Conservation (phyloP, 2,329 filamentous ascomycete species). For the Aspergillus fischeri region DNA sequence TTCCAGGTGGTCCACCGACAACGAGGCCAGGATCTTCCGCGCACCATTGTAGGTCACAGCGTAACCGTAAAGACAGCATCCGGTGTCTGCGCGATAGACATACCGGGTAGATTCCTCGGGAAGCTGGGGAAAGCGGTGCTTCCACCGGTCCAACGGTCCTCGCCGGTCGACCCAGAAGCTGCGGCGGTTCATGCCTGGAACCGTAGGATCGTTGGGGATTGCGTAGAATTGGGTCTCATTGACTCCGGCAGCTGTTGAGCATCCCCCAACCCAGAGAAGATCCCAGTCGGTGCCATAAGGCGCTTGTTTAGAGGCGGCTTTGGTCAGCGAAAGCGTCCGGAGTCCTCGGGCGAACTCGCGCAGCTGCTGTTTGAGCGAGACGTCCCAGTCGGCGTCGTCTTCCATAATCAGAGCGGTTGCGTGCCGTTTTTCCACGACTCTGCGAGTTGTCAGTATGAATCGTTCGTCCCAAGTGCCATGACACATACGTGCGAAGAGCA, state of each 20-base stretch:
- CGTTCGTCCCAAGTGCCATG: background rate
- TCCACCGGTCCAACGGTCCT: background rate
- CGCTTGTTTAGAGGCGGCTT: conserved; percentile 24
- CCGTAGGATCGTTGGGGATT: background rate
- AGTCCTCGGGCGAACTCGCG: conserved; percentile 32
- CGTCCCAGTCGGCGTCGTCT: conserved; percentile 57
- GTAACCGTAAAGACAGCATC: conserved; percentile 37
- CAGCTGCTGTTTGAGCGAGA: conserved; percentile 49
- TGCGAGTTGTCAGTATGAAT: conserved; percentile 7
- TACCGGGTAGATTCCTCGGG: conserved; percentile 34
- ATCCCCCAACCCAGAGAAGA: background rate
- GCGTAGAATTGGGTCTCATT: background rate
- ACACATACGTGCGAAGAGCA: conserved; percentile 26
- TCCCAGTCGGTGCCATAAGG: conserved; percentile 10
- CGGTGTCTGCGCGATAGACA: conserved; percentile 30
- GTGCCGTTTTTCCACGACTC: conserved; percentile 45
- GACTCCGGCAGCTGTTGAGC: background rate
- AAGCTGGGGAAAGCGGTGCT: conserved; percentile 8
- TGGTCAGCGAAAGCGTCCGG: conserved; percentile 26
- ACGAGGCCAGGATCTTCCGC: conserved; percentile 32
- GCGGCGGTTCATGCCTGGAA: background rate
- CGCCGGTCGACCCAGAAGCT: background rate
- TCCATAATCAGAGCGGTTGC: conserved; percentile 52
- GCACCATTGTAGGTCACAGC: conserved; percentile 37
- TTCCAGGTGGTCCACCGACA: conserved; percentile 23